Evolutionary conservation across 1,139 yeast species (phyloP).

Genomic region (Saccharomycopsis hybrid): DNA sequence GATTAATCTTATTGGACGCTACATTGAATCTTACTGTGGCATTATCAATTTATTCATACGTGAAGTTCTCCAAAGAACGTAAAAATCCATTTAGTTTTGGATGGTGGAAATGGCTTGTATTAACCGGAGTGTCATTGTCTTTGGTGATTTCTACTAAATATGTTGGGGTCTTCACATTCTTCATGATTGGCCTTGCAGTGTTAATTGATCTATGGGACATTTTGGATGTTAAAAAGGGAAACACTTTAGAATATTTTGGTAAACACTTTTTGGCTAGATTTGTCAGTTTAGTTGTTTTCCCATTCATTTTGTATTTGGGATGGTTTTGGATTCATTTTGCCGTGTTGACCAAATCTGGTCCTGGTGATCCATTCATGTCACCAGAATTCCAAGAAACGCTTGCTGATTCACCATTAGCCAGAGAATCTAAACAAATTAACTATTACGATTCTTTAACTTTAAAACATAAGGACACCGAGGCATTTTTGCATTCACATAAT

Average conservation of each 20-base stretch:
- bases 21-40: conserved; percentile 81
- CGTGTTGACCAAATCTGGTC: conserved; percentile 77
- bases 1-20: conserved; percentile 87
- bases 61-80: conserved; percentile 71
- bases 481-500: conserved; percentile 75
- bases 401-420: conserved; percentile 73
- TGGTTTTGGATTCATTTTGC: conserved; percentile 95
- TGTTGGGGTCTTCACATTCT: conserved; percentile 88
- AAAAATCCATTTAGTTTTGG: conserved; percentile 51
- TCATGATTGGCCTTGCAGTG: conserved; percentile 83
- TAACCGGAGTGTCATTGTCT: conserved; percentile 81
- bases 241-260: conserved; percentile 44
- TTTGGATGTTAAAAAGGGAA: conserved; percentile 64
- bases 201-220: conserved; percentile 80
- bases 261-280: conserved; percentile 77
- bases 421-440: conserved; percentile 62
- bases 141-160: conserved; percentile 92
- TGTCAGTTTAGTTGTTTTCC: conserved; percentile 66
- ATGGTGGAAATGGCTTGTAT: conserved; percentile 87
- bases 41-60: conserved; percentile 67
- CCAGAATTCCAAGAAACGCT: conserved; percentile 89
- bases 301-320: conserved; percentile 74
- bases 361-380: conserved; percentile 93
- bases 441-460: conserved; percentile 73
- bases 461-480: conserved; percentile 68